Evolutionary conservation across 177 flowering plant species (phyloP), one percentile per base, ranked within the genome.

Genomic region (Vitis hybrid): DNA sequence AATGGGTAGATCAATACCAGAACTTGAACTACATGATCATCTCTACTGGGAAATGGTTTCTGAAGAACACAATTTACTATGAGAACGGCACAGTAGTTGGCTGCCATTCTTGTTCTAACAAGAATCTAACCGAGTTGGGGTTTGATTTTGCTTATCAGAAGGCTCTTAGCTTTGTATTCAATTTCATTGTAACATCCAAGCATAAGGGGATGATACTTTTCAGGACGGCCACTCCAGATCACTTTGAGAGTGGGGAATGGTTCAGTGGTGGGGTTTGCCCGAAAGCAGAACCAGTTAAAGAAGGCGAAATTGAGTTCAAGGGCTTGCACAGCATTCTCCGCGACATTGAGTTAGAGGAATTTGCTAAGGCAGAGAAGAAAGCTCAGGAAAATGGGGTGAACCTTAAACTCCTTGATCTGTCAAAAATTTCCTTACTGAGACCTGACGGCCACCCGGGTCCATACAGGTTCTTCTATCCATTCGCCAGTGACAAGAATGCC

Each of bases 361-460:
- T 88, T 65, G 77, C 74, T 79, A 85, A 80, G 64, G 89, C 84
- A 21, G 74, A 73, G 6, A 71, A 55, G 9, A 56, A 67, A 51
- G 92, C 87, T 69, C 80, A 80, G 0, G 59, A 73, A 46, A 84
- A 75, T 20, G 88, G 91, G 46, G 79, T 87, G 60, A 78, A 83
- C 21, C 78, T 94, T 4, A 89, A 76, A 67, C 91, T 90, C 65
- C 81, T 95, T 13, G 96, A 95, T 75, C 75, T 88, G 14, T 74
- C 80, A 9, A 74, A 73, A 41, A 87, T 95, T 74, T 83, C 88
- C 2, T 76, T 93, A 63, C 41, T 83, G 63, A 77, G 99, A 73
- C 97, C 99, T 21, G 99, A 95, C 71, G 98, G 99, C 27, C 99
- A 95, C 77, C 99, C 99, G 0, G 99, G 99, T 18, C 88, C 98